A percentile compares a stretch with the other conserved stretches of the same genome.
phyloP scores from a whole-genome alignment of 768 basidiomycete species.

The Tricholoma saponaceum region DNA sequence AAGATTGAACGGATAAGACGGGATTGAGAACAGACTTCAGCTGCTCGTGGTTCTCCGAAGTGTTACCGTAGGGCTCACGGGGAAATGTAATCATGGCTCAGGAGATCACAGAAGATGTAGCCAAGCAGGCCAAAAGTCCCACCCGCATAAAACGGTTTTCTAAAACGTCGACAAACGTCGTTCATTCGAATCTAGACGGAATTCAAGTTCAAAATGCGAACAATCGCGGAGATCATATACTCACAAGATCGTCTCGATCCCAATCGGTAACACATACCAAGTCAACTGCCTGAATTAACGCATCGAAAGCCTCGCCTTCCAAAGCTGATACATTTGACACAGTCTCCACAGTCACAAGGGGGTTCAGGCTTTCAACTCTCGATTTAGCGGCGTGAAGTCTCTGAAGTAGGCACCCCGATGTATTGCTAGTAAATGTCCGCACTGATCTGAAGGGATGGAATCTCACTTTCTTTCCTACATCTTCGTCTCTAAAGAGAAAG shows the following conservation, averaged over 20 bases:
- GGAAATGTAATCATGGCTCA: slow-evolving; percentile 80
- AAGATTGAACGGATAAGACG: slow-evolving; percentile 8
- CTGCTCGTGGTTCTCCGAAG: slow-evolving; percentile 8
- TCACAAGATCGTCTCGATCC: slow-evolving; percentile 65
- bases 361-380: slow-evolving; percentile 87
- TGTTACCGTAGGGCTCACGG: slow-evolving; percentile 51
- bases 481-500: slow-evolving; percentile 92
- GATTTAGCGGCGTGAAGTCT: slow-evolving; percentile 81
- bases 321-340: slow-evolving; percentile 46
- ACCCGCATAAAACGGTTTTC: slow-evolving; percentile 87
- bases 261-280: slow-evolving; percentile 87
- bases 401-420: slow-evolving; percentile 43
- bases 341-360: slow-evolving; percentile 80
- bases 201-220: slow-evolving; percentile 8
- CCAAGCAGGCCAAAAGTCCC: slow-evolving; percentile 88
- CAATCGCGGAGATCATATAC: slow-evolving; percentile 23
- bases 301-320: slow-evolving; percentile 49
- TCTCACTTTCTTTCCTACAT: slow-evolving; percentile 84
- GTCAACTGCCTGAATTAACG: slow-evolving; percentile 64
- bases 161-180: slow-evolving; percentile 65
- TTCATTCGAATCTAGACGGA: slow-evolving; percentile 67
- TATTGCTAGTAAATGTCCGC: slow-evolving; percentile 38
- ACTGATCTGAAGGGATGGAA: slow-evolving; percentile 9
- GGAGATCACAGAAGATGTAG: slow-evolving; percentile 92
- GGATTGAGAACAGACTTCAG: slow-evolving; percentile 3